These are phyloP conservation scores for Fusarium globosum DNA, from an alignment of 2,329 filamentous ascomycete genomes.

Conservation along the genomic window DNA sequence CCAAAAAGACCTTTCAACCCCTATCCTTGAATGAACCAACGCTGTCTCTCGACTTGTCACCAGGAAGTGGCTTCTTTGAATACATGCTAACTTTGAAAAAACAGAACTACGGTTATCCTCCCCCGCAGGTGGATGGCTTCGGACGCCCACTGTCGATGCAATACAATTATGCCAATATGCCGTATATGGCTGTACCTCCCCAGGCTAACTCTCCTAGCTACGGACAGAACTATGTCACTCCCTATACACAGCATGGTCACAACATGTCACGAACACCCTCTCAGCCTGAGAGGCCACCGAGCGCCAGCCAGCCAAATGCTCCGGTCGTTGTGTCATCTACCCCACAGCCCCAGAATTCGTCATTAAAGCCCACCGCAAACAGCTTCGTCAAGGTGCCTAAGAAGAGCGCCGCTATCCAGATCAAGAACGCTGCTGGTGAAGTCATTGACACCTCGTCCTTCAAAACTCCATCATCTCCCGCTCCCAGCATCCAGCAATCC, in stretches of 20 bases:
- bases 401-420: conserved; percentile 81
- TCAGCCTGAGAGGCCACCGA: conserved; percentile 75
- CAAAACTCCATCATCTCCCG: conserved; percentile 68
- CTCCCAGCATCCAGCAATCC: conserved; percentile 63
- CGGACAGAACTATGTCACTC: conserved; percentile 58
- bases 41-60: conserved; percentile 69
- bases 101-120: conserved; percentile 72
- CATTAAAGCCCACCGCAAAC: conserved; percentile 59
- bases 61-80: conserved; percentile 77
- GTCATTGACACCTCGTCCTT: conserved; percentile 75
- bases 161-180: conserved; percentile 59
- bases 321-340: conserved; percentile 71
- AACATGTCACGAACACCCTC: conserved; percentile 87
- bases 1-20: conserved; percentile 22
- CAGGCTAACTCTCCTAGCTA: conserved; percentile 63
- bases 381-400: conserved; percentile 62
- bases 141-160: conserved; percentile 52
- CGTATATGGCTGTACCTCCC: conserved; percentile 59
- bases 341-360: conserved; percentile 72
- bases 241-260: conserved; percentile 65
- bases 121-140: conserved; percentile 54
- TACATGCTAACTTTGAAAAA: conserved; percentile 75
- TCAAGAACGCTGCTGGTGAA: conserved; percentile 86
- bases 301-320: conserved; percentile 71
- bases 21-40: conserved; percentile 29